These are phyloP conservation scores for Alliaria petiolata DNA, from an alignment of 345 rosid species.

Conservation along the genomic window DNA sequence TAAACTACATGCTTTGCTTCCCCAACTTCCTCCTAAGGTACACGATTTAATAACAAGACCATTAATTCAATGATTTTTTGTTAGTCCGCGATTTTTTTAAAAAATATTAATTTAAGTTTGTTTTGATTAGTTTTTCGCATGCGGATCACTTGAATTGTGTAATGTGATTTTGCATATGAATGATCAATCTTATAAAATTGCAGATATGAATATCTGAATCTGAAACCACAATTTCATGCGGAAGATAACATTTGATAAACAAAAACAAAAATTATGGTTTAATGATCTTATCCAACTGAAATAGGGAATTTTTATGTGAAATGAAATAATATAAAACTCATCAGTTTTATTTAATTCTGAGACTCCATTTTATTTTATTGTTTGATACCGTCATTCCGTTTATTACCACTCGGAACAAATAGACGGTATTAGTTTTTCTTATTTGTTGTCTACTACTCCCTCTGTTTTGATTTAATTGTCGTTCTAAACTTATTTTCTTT, in stretches of 20 bases:
- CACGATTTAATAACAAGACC: neutral
- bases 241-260: neutral
- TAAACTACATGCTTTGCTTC: conserved; percentile 70
- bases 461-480: too few species aligned
- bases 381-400: neutral
- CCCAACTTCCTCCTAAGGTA: conserved; percentile 78
- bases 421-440: neutral
- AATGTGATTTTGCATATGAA: neutral
- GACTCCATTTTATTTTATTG: neutral
- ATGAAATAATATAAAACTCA: neutral
- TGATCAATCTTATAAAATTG: neutral
- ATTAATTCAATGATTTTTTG: too few species aligned
- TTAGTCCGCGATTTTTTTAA: neutral
- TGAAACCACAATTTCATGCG: neutral
- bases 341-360: too few species aligned
- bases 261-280: neutral
- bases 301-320: neutral
- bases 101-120: neutral
- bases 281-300: neutral
- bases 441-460: too few species aligned
- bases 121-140: neutral
- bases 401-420: neutral
- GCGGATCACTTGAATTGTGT: neutral
- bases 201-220: neutral
- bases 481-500: too few species aligned